A percentile compares a stretch with the other conserved stretches of the same genome.
phyloP scores from a whole-genome alignment of 2,329 filamentous ascomycete genomes.

The Alternaria atra region DNA sequence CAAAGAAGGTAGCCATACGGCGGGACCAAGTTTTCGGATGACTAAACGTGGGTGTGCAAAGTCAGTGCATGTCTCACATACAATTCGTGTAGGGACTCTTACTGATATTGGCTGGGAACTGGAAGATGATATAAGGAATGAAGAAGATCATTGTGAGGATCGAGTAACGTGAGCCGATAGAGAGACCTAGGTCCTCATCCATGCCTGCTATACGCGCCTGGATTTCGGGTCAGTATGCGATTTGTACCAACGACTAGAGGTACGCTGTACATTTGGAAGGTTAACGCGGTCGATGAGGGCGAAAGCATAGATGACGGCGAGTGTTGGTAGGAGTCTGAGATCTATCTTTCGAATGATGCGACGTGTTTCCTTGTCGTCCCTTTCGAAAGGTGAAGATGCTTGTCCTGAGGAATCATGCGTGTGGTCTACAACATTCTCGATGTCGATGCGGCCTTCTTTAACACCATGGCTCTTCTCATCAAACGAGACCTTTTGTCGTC shows the following conservation, averaged over 20 bases:
- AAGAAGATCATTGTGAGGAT: conserved; percentile 22
- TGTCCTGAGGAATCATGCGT: conserved; percentile 2
- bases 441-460: neutral
- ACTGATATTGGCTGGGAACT: conserved; percentile 38
- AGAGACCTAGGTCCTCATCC: conserved; percentile 24
- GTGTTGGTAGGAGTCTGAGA: conserved; percentile 43
- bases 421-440: neutral
- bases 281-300: conserved; percentile 31
- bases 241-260: rapidly evolving
- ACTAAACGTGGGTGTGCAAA: conserved; percentile 1
- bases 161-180: conserved; percentile 26
- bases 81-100: neutral
- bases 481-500: neutral
- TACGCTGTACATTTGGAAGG: conserved; percentile 19
- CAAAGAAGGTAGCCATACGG: conserved; percentile 38
- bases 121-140: conserved; percentile 31
- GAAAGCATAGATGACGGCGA: conserved; percentile 41
- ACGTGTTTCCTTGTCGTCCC: conserved; percentile 36
- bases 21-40: conserved; percentile 38
- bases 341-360: conserved; percentile 49
- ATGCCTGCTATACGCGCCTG: conserved; percentile 23
- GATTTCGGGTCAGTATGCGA: neutral
- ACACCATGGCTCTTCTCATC: neutral
- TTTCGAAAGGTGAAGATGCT: conserved; percentile 4
- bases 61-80: neutral